Percentiles rank a stretch among this genome's conserved stretches.
Evolutionary conservation across 176 grass and related monocot species (phyloP).

Genomic region (Miscanthus lutarioriparius): DNA sequence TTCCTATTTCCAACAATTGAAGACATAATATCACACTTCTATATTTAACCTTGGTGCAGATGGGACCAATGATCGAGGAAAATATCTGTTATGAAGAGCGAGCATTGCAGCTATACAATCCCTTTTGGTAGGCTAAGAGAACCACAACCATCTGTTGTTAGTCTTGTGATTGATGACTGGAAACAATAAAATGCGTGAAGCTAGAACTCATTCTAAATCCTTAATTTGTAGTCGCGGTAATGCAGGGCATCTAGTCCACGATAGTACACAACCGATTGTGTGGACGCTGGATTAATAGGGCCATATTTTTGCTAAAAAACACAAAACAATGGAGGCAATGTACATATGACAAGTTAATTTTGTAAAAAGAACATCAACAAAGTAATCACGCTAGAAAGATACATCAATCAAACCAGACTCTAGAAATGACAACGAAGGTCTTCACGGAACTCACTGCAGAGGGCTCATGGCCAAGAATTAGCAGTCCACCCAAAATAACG

Average conservation of each 20-base stretch:
- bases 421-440: not conserved
- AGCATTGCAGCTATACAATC: too few species aligned
- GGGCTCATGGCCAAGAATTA: not conserved
- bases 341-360: not conserved
- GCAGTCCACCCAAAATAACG: not conserved
- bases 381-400: not conserved
- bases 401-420: too few species aligned
- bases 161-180: too few species aligned
- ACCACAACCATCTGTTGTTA: too few species aligned
- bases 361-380: not conserved
- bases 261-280: not conserved
- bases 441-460: not conserved
- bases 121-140: too few species aligned
- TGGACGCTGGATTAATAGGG: not conserved
- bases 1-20: not conserved
- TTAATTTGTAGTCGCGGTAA: not conserved
- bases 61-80: not conserved
- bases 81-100: not conserved
- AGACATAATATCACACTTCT: not conserved
- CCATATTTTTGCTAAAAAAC: too few species aligned
- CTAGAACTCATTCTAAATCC: not conserved
- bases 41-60: not conserved
- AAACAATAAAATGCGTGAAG: too few species aligned
- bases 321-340: not conserved
- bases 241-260: not conserved